Evolutionary conservation across 805 yeast genomes (phyloP), one percentile per base, ranked within the genome.

Genomic region (Sungouiella blattae): DNA sequence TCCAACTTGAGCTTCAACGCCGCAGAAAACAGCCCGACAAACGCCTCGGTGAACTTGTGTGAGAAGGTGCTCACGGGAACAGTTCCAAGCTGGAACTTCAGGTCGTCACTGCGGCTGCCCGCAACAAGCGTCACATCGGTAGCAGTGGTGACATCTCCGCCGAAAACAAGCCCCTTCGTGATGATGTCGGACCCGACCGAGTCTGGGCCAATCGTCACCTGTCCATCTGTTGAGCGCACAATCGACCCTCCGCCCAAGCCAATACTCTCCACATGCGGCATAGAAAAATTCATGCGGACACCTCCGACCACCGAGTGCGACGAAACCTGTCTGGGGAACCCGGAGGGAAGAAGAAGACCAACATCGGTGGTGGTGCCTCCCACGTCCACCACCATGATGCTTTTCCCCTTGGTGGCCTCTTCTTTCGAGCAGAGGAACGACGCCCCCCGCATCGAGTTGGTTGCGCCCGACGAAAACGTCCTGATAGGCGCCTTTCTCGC

Each of bases 281-380:
- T 71, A 8, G 74, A 63, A 36, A 69, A 69, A 47, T 69, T 71
- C 64, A 67, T 70, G 35, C 70, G 50, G 5, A 72, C 77, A 24
- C 76, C 77, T 11, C 75, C 75, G 26, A 71, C 64, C 18, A 44
- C 41, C 3, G 71, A 60, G 44, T 61, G 62, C 4, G 73, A 57
- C 1, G 75, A 61, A 2, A 71, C 57, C 37, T 69, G 74, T 18
- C 74, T 50, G 5, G 77, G 77, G 48, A 69, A 71, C 1, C 76
- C 77, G 13, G 64, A 46, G 4, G 72, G 64, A 7, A 71, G 47
- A 21, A 71, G 43, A 30, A 69, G 40, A 6, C 77, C 77, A n/a
- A 69, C 71, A 46, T 71, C 77, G 6, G 75, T 54, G 4, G 77
- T 71, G 9, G 77, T 71, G 9, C 77, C 77, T 12, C 77, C 77